Evolutionary conservation across 306 rosid species (phyloP), one percentile per base, ranked within the genome.

Genomic region (Begonia fuchsioides): DNA sequence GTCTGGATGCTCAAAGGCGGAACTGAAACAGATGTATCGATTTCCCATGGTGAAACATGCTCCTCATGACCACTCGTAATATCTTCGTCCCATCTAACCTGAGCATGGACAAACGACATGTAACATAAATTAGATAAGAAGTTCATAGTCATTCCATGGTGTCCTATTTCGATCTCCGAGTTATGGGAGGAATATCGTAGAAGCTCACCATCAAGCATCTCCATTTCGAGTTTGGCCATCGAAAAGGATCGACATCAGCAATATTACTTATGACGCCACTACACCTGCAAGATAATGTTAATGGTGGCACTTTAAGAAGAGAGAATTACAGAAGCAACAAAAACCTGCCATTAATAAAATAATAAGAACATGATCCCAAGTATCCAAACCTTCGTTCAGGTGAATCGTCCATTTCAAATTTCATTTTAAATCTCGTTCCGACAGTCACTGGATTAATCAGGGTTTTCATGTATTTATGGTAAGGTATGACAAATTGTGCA

Each of bases 201-300:
- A 38, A 35, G 55, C 64, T 56, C 66, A 88, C 97, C 90, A 73
- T 88, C 72, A 88, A 76, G 76, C 87, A 74, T 78, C 93, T 84
- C 97, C 97, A 88, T 62, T 76, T 81, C 63, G 97, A 88, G 53
- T 84, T 81, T 1, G 87, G 80, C 97, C 97, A 88, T 60, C 84
- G 56, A 56, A 72, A 78, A 55, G 90, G 86, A 81, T 88, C 93
- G 78, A 81, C 53, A 68, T 88, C 97, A 54, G 83, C 59, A 55
- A 78, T 76, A 59, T 93, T 93, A 41, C 79, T 76, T 51, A 84
- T 93, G 39, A 81, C 68, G 39, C 97, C 75, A 56, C 77, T 74
- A 55, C 68, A 81, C 72, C 97, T 83, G 80, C 72, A 71, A 66
- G 73, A 68, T 50, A 26, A 4, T 26, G 35, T 26, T 26, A 26